phyloP scores from a whole-genome alignment of 2,329 filamentous ascomycete species.

The Trichophyton benhamiae region DNA sequence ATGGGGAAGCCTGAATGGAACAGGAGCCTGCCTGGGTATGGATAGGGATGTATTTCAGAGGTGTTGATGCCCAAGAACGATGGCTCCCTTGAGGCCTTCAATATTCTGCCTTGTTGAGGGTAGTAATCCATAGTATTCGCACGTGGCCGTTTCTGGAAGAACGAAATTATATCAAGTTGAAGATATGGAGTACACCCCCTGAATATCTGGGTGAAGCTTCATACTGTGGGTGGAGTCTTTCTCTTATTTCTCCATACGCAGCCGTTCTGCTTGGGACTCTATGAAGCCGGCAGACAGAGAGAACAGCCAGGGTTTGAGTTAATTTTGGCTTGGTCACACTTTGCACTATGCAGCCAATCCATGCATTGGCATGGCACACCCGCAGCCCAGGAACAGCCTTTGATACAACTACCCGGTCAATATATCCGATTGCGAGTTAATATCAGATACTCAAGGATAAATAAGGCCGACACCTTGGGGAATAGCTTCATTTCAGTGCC shows the following conservation, averaged over 20 bases:
- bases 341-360: neutral
- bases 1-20: no score
- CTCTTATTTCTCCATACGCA: neutral
- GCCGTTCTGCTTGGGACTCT: neutral
- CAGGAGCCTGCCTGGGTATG: no score
- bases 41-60: no score
- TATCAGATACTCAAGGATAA: neutral
- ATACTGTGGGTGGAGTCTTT: neutral
- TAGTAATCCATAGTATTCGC: no score
- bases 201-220: no score
- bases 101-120: no score
- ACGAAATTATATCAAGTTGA: no score
- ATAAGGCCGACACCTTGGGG: neutral
- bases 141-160: no score
- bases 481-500: no score
- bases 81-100: no score
- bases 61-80: no score
- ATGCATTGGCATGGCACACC: neutral
- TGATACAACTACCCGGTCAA: neutral
- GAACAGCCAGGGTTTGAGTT: neutral
- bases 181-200: no score
- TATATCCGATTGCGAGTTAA: neutral
- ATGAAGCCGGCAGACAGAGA: neutral
- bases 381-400: neutral
- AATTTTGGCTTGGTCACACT: neutral